A percentile compares a stretch with the other conserved stretches of the same genome.
phyloP scores from a whole-genome alignment of 805 yeast genomes.

The Starmerella floris region DNA sequence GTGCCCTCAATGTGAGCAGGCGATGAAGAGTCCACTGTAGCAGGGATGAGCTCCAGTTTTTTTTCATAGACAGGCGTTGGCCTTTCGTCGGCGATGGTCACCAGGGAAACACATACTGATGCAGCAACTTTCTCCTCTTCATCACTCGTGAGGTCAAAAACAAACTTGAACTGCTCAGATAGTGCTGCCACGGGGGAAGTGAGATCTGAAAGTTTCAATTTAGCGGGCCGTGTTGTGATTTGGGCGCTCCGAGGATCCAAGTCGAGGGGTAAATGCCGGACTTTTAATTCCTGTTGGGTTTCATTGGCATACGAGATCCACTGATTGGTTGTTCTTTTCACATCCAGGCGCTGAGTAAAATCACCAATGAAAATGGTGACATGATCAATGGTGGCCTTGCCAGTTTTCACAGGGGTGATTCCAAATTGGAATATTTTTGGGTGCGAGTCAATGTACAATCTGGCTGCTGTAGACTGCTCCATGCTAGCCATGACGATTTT shows the following conservation, averaged over 20 bases:
- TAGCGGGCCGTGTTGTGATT: constrained; percentile 25
- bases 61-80: neutral
- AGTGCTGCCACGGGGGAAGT: constrained; percentile 19
- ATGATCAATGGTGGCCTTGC: constrained; percentile 19
- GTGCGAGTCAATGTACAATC: neutral
- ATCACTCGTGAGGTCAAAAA: constrained; percentile 17
- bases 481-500: neutral
- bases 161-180: constrained; percentile 21
- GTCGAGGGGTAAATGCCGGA: constrained; percentile 9
- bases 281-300: neutral
- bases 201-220: constrained; percentile 14
- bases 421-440: constrained; percentile 22
- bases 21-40: neutral
- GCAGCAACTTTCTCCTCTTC: constrained; percentile 23
- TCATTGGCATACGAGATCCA: neutral
- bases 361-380: constrained; percentile 10
- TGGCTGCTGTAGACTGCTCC: neutral
- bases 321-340: neutral
- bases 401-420: constrained; percentile 21
- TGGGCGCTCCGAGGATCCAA: constrained; percentile 4
- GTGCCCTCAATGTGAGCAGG: constrained; percentile 1
- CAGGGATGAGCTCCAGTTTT: neutral
- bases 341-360: constrained; percentile 11
- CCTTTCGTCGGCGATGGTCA: neutral
- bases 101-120: constrained; percentile 3